These are phyloP conservation scores for Verticillium albo-atrum DNA, from an alignment of 2,329 filamentous ascomycete genomes.

Conservation along the genomic window DNA sequence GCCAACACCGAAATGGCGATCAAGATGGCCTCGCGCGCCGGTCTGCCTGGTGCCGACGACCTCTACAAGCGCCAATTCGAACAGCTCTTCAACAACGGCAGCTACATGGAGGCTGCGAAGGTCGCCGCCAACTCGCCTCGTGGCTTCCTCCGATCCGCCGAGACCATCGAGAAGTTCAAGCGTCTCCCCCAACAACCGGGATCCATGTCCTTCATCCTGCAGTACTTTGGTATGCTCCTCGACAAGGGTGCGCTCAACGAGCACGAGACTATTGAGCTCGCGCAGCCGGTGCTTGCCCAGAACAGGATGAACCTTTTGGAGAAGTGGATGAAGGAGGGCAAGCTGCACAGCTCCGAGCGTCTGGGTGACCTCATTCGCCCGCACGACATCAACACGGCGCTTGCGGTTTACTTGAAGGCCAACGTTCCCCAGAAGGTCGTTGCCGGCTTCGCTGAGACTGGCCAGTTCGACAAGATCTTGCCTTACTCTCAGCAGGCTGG, in stretches of 20 bases:
- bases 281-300: slow-evolving; percentile 86
- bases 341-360: slow-evolving; percentile 93
- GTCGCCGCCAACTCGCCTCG: slow-evolving; percentile 94
- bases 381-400: slow-evolving; percentile 82
- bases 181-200: slow-evolving; percentile 73
- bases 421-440: slow-evolving; percentile 92
- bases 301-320: slow-evolving; percentile 93
- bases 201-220: slow-evolving; percentile 88
- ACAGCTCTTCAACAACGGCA: slow-evolving; percentile 72
- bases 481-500: slow-evolving; percentile 80
- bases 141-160: slow-evolving; percentile 87
- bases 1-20: slow-evolving; percentile 91
- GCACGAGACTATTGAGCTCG: slow-evolving; percentile 90
- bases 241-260: slow-evolving; percentile 93
- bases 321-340: slow-evolving; percentile 96
- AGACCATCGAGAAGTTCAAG: slow-evolving; percentile 97
- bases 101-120: slow-evolving; percentile 87
- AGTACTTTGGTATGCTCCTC: slow-evolving; percentile 95
- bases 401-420: slow-evolving; percentile 86
- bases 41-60: slow-evolving; percentile 88
- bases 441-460: slow-evolving; percentile 89
- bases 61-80: slow-evolving; percentile 93
- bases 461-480: slow-evolving; percentile 95
- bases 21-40: slow-evolving; percentile 91
- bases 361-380: slow-evolving; percentile 89